These are phyloP conservation scores for Anthracocystis panici-leucophaei DNA, from an alignment of 1,284 basidiomycete species.

Conservation along the genomic window DNA sequence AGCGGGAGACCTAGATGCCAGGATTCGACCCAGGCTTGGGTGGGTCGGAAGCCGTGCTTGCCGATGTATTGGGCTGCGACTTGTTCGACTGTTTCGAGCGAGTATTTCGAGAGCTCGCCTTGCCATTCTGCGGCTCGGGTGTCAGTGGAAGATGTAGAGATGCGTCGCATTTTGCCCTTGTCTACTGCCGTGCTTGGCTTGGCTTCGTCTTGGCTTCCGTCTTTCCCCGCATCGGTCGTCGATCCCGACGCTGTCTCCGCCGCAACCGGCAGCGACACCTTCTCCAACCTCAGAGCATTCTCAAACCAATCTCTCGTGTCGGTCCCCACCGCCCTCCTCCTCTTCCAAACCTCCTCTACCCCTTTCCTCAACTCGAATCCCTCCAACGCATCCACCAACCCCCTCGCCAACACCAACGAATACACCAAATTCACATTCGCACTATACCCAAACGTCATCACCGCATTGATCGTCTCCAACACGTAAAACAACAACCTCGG, in stretches of 20 bases:
- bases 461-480: slow-evolving; percentile 89
- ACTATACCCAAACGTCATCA: slow-evolving; percentile 73
- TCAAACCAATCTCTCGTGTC: slow-evolving; percentile 43
- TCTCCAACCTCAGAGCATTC: slow-evolving; percentile 22
- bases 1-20: slow-evolving; percentile 57
- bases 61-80: slow-evolving; percentile 54
- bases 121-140: background rate
- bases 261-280: slow-evolving; percentile 21
- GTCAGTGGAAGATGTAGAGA: slow-evolving; percentile 31
- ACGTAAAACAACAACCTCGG: slow-evolving; percentile 91
- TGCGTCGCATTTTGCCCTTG: slow-evolving; percentile 53
- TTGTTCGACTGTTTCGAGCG: slow-evolving; percentile 28
- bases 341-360: slow-evolving; percentile 79
- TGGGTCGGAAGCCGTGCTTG: slow-evolving; percentile 59
- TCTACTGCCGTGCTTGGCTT: slow-evolving; percentile 6
- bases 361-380: slow-evolving; percentile 86
- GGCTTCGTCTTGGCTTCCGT: background rate
- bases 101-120: slow-evolving; percentile 36
- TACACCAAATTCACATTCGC: slow-evolving; percentile 91
- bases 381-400: slow-evolving; percentile 85
- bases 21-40: slow-evolving; percentile 58
- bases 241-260: background rate
- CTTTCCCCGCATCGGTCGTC: slow-evolving; percentile 1
- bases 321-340: slow-evolving; percentile 24
- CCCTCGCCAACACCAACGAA: slow-evolving; percentile 83